These are phyloP conservation scores for Pythium folliculosum DNA, from an alignment of 352 stramenopile genomes.

Conservation along the genomic window DNA sequence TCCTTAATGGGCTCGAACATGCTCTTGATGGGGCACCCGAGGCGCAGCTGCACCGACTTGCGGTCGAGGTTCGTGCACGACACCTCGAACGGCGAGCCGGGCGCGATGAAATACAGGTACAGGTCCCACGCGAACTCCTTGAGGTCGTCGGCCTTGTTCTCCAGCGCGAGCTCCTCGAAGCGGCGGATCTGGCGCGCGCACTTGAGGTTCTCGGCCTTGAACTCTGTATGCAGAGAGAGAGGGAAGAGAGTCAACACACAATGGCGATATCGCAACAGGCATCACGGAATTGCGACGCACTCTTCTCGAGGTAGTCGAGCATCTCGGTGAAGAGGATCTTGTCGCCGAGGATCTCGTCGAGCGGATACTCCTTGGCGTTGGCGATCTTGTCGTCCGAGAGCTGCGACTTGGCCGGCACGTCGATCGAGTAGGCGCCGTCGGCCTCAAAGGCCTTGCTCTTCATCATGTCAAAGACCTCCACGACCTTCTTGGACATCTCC, in stretches of 20 bases:
- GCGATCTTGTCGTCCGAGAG: conserved; percentile 66
- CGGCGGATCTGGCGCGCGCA: conserved; percentile 77
- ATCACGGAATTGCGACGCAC: too few relatives aligned
- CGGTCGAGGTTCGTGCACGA: conserved; percentile 83
- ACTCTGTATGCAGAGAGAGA: conserved; percentile 47
- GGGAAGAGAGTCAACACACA: conserved; percentile 1
- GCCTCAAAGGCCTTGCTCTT: conserved; percentile 66
- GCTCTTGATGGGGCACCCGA: conserved; percentile 73
- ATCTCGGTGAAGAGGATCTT: conserved; percentile 85
- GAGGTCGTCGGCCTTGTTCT: conserved; percentile 69
- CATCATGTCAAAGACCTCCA: conserved; percentile 54
- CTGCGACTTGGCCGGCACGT: conserved; percentile 51
- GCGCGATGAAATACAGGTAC: conserved; percentile 84
- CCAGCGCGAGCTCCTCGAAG: conserved; percentile 74
- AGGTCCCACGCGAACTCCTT: conserved; percentile 83
- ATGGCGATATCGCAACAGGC: neutral
- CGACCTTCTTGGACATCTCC: conserved; percentile 69
- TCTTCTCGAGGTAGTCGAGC: conserved; percentile 86
- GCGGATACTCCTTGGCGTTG: conserved; percentile 52
- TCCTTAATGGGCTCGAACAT: conserved; percentile 89
- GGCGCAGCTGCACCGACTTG: conserved; percentile 79
- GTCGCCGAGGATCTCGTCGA: conserved; percentile 83
- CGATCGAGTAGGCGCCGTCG: conserved; percentile 70
- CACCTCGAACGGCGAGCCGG: conserved; percentile 72
- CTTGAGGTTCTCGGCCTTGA: conserved; percentile 86